Base-by-base conservation (phyloP, 2,329 filamentous ascomycete species). In the Cryphonectria radicalis region DNA sequence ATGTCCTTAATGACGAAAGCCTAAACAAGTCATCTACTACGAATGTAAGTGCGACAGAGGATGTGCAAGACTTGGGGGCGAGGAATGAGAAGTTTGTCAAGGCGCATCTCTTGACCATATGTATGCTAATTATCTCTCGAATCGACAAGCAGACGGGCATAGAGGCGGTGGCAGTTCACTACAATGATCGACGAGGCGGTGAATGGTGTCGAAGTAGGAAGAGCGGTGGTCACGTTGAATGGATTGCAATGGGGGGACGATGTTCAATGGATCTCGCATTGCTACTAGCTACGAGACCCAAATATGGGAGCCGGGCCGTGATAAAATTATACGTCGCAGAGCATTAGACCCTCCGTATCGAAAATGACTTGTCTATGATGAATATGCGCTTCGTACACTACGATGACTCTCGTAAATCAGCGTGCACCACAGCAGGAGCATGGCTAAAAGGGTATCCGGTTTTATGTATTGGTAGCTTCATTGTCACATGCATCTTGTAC, bases 401-500 rank as follows among this genome's bases (percentile, higher is more conserved):
- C 6, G 43, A 50, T 22, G 25, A 6, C 53, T 28, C 10, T 28
- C 25, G 14, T 25, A 57, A 11, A 13, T 28, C 53, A 59, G 14
- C 3, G 25, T 35, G 55, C 28, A 59, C 53, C 25, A 28, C 35
- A 19, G 59, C 32, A 13, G 35, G 55, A 67, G 35, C 11, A 42
- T 35, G 11, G 19, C 19, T 57, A 5, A 14, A 55, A 67, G 65
- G 53, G 65, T 59, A 67, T 67, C 65, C 19, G 13, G 40, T 17
- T 22, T 28, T 60, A 11, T 22, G 32, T 22, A 42, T 59, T 67
- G 50, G 43, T 43, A 25, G 35, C 53, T 28, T 43, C 35, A n/a
- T 62, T 8, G 2, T 28, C 59, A 40, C 4, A 62, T 37, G 7
- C 4, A 25, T n/a, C 14, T n/a, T 37, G 28, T 22, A 40, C 32